Conservation (phyloP, 2,329 filamentous ascomycete genomes). For the Mollisia scopiformis region DNA sequence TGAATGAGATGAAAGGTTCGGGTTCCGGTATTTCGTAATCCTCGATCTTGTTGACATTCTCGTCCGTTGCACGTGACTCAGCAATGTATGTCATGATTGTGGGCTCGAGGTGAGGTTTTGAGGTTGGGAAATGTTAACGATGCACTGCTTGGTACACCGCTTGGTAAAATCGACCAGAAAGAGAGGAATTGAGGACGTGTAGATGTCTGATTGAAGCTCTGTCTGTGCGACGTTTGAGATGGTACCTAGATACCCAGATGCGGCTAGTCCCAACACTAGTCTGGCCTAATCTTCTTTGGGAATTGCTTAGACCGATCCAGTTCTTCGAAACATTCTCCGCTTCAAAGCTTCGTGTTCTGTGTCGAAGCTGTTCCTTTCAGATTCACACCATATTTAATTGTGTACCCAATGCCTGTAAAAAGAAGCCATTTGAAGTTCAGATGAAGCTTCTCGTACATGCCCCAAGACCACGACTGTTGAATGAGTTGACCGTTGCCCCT, state of each 20-base stretch:
- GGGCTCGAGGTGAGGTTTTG: not conserved
- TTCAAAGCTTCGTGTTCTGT: too few species aligned
- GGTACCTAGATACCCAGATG: not conserved
- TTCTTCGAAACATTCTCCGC: too few species aligned
- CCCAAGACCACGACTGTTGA: too few species aligned
- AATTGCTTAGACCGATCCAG: too few species aligned
- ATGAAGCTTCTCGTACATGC: too few species aligned
- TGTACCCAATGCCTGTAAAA: too few species aligned
- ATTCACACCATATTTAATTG: too few species aligned
- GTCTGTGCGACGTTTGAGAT: not conserved
- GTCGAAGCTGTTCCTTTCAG: too few species aligned
- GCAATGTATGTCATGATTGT: not conserved
- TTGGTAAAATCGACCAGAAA: not conserved
- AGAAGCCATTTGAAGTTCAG: too few species aligned
- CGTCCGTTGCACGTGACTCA: not conserved
- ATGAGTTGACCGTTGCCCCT: too few species aligned
- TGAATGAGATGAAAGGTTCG: constrained; percentile 31
- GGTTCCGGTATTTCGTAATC: constrained; percentile 24
- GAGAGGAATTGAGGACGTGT: not conserved
- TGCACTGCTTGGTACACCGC: not conserved
- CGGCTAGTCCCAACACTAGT: not conserved
- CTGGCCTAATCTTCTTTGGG: not conserved
- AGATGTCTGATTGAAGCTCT: not conserved
- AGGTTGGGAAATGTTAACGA: not conserved
- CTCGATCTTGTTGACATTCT: not conserved